Conservation (phyloP, 83 land plant species). For the Picea engelmannii region DNA sequence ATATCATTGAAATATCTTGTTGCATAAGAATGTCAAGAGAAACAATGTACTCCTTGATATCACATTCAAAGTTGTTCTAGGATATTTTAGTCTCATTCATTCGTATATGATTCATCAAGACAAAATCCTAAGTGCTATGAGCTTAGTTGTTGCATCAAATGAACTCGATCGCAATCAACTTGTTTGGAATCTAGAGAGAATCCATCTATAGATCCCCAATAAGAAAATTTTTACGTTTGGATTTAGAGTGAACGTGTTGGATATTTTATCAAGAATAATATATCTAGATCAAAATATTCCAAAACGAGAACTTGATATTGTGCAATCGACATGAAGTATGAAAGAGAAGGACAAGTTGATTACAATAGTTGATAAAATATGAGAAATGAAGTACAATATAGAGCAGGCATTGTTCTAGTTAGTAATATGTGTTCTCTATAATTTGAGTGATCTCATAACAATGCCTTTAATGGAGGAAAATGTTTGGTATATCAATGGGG, state of each 20-base stretch:
- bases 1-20: background rate
- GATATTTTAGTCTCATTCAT: constrained; percentile 24
- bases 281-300: background rate
- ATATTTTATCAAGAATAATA: constrained; percentile 13
- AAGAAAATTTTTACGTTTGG: constrained; percentile 10
- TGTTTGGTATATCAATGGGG: too few species aligned
- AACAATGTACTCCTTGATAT: too few species aligned
- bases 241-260: constrained; percentile 19
- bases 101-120: background rate
- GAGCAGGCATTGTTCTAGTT: too few species aligned
- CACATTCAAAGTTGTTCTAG: constrained; percentile 14
- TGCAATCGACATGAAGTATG: constrained; percentile 20
- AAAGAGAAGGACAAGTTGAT: constrained; percentile 11
- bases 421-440: constrained; percentile 20
- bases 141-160: background rate
- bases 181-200: background rate
- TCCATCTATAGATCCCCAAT: constrained; percentile 1
- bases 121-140: background rate
- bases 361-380: constrained; percentile 16
- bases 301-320: constrained; percentile 10
- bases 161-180: constrained; percentile 8
- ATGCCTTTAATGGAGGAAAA: background rate
- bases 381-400: constrained; percentile 11
- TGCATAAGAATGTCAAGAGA: too few species aligned
- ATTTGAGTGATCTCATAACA: constrained; percentile 16